Conservation (phyloP, 148 eudicot species). For the Amaranthus palmeri region DNA sequence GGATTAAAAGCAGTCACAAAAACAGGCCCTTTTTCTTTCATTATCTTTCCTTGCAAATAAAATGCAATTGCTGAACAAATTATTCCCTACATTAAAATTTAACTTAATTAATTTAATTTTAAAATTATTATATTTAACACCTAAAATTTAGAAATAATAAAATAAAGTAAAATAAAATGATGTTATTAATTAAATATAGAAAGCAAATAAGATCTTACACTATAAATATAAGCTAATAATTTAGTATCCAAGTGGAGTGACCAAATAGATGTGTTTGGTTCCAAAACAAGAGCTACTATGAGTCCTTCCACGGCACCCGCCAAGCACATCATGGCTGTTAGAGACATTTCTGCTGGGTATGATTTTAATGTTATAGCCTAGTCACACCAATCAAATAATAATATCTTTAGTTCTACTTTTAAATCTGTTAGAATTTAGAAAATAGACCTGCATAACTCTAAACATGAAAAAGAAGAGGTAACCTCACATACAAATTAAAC, state of each 20-base stretch:
- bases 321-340: conserved; percentile 65
- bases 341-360: conserved; percentile 78
- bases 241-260: conserved; percentile 50
- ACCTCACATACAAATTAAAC: too few relatives aligned
- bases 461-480: too few relatives aligned
- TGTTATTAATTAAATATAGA: neutral
- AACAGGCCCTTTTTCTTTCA: conserved; percentile 76
- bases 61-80: conserved; percentile 60
- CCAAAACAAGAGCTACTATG: conserved; percentile 45
- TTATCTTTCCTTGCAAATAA: conserved; percentile 53
- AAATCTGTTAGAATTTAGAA: too few relatives aligned
- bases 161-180: neutral
- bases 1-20: conserved; percentile 79
- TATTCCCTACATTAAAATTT: conserved; percentile 49
- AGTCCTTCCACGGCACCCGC: conserved; percentile 54
- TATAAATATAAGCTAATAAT: conserved; percentile 51
- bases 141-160: neutral
- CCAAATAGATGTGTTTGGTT: conserved; percentile 53
- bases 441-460: too few relatives aligned
- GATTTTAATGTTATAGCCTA: conserved; percentile 64
- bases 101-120: neutral
- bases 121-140: neutral
- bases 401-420: too few relatives aligned
- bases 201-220: conserved; percentile 37
- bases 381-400: neutral